Base-by-base conservation (phyloP, 2,329 filamentous ascomycete species). In the Apiospora sp. region DNA sequence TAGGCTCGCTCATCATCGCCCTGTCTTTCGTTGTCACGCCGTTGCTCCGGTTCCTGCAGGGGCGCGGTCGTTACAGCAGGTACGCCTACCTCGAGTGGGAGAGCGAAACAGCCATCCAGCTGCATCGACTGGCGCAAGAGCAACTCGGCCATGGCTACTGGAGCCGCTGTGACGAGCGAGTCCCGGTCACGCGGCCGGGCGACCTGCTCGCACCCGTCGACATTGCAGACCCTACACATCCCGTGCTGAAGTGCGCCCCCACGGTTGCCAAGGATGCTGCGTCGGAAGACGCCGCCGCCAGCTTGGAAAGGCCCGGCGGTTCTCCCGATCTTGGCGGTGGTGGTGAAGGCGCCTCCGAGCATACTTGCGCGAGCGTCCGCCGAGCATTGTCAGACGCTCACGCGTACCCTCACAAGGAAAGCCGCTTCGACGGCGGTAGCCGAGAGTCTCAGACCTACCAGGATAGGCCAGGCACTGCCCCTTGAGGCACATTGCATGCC, bases 1-100 rank as follows among this genome's bases (percentile, higher is more conserved):
- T 67, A 12, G 61, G 61, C 22, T 34, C n/a, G 24, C 30, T 67
- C 19, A 41, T 67, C 19, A 43, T 67, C 19, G 7, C 14, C 2
- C 13, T 43, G 1, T 67, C 61, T 19, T 67, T 67, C 34, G 5
- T 5, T 6, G 22, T 67, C 34, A 34, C 41, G 13, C 61, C 61
- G 0, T 4, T 67, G 2, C 61, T 67, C 10, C 2, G 24, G 12
- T 1, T 43, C 3, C 34, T 67, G 30, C 61, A 67, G 4, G 22
- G 41, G 34, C 34, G 61, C 61, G 61, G 61, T 34, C 14, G 16
- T 19, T 67, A 67, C 61, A 37, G 19, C 61, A 3, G 41, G 24
- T 67, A 67, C 34, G 34, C 34, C 22, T 67, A 67, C 61, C 61
- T 67, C 19, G 61, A 67, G 34, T 67, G 61, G 61, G 13, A 67